phyloP scores from a whole-genome alignment of 345 rosid species.

The Dipteronia sinensis region DNA sequence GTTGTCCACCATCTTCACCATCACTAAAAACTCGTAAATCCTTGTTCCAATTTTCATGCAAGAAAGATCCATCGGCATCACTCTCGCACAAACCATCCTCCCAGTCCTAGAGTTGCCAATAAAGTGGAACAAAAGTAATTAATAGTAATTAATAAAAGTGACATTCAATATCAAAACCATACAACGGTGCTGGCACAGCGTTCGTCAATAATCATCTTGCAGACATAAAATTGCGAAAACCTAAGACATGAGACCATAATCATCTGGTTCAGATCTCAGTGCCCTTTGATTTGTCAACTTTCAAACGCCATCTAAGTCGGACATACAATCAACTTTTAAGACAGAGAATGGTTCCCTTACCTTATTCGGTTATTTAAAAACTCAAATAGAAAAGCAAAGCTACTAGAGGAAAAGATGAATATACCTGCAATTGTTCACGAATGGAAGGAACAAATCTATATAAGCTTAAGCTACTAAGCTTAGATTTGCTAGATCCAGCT shows the following conservation, averaged over 20 bases:
- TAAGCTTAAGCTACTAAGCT: constrained; percentile 44
- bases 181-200: background rate
- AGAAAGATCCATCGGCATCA: constrained; percentile 86
- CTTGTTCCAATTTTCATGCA: constrained; percentile 92
- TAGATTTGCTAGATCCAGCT: constrained; percentile 53
- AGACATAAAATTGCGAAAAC: background rate
- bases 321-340: background rate
- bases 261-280: background rate
- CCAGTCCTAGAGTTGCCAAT: constrained; percentile 71
- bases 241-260: background rate
- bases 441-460: constrained; percentile 65
- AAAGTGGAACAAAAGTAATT: constrained; percentile 14
- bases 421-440: constrained; percentile 79
- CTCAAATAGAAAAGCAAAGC: background rate
- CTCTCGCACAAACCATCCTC: constrained; percentile 88
- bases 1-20: constrained; percentile 85
- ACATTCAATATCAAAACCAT: background rate
- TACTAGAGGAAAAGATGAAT: background rate
- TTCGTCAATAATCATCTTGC: background rate
- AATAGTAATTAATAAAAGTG: background rate
- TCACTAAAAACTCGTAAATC: constrained; percentile 74
- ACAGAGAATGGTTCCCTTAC: background rate
- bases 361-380: background rate
- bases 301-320: background rate
- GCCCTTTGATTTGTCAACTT: background rate